Evolutionary conservation across 2,329 filamentous ascomycete species (phyloP).

Genomic region (Neopestalotiopsis sp.): DNA sequence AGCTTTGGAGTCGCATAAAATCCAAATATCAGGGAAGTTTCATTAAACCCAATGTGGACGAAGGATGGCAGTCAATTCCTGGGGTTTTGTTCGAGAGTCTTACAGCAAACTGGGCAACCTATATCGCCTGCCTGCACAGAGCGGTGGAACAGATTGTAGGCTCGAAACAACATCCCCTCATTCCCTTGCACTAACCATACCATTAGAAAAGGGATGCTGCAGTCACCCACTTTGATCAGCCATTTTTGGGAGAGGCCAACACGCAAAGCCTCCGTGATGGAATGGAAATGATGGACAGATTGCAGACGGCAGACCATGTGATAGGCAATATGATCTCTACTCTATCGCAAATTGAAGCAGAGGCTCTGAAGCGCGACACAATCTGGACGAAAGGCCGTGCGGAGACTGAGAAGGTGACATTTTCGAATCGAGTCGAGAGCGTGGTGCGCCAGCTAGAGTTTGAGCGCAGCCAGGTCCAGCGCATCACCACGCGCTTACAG

Average conservation of each 20-base stretch:
- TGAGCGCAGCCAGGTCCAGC: background rate
- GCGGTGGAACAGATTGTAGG: constrained; percentile 7
- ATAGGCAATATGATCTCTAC: background rate
- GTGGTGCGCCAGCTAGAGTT: constrained; percentile 5
- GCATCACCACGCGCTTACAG: background rate
- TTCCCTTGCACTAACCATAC: no score
- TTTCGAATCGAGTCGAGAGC: background rate
- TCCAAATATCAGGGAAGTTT: background rate
- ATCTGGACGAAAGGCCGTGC: background rate
- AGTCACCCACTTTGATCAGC: background rate
- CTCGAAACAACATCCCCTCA: no score
- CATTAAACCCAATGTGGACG: background rate
- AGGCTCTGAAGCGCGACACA: background rate
- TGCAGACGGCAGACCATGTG: background rate
- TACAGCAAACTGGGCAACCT: background rate
- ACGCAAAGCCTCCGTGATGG: background rate
- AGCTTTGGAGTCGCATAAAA: background rate
- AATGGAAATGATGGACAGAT: background rate
- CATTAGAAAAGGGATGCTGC: no score
- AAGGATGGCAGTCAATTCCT: background rate
- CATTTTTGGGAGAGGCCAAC: background rate
- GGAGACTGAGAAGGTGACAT: background rate
- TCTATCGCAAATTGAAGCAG: background rate
- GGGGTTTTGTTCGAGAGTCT: background rate
- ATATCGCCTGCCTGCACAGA: background rate